phyloP scores from a whole-genome alignment of 805 yeast species.

The Candida peoriensis region DNA sequence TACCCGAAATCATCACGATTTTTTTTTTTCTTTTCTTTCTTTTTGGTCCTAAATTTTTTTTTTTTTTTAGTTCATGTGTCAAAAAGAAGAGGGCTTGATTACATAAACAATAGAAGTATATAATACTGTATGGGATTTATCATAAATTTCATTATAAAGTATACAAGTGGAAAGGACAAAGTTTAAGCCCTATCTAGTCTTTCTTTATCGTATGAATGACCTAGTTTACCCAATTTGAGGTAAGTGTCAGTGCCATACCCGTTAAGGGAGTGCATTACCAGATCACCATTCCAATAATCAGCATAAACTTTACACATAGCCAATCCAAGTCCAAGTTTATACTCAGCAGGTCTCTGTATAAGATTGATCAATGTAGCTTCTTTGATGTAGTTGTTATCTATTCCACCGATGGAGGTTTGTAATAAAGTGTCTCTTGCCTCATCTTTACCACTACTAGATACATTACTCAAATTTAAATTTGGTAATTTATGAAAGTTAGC shows the following conservation, averaged over 20 bases:
- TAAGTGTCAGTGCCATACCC: constrained; percentile 93
- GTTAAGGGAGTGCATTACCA: constrained; percentile 75
- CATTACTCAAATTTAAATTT: constrained; percentile 38
- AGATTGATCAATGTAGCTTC: constrained; percentile 53
- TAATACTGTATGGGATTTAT: too few species aligned
- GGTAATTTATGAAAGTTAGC: constrained; percentile 67
- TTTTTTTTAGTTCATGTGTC: too few species aligned
- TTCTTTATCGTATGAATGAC: constrained; percentile 56
- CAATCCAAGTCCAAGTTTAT: constrained; percentile 79
- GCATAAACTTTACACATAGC: constrained; percentile 93
- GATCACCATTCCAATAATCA: constrained; percentile 94
- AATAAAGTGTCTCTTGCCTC: constrained; percentile 26
- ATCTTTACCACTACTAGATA: constrained; percentile 16
- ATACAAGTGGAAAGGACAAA: too few species aligned
- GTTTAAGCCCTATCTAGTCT: constrained; percentile 69
- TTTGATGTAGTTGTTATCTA: constrained; percentile 25
- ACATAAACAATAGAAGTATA: too few species aligned
- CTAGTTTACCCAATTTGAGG: constrained; percentile 72
- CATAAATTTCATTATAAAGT: background rate
- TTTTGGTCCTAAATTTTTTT: too few species aligned
- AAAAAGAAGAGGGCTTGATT: too few species aligned
- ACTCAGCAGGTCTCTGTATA: constrained; percentile 67
- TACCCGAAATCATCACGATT: too few species aligned
- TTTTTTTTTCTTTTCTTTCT: too few species aligned
- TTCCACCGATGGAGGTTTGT: constrained; percentile 37